Conservation (phyloP, 305 asterid genomes). For the Fraxinus paxiana region DNA sequence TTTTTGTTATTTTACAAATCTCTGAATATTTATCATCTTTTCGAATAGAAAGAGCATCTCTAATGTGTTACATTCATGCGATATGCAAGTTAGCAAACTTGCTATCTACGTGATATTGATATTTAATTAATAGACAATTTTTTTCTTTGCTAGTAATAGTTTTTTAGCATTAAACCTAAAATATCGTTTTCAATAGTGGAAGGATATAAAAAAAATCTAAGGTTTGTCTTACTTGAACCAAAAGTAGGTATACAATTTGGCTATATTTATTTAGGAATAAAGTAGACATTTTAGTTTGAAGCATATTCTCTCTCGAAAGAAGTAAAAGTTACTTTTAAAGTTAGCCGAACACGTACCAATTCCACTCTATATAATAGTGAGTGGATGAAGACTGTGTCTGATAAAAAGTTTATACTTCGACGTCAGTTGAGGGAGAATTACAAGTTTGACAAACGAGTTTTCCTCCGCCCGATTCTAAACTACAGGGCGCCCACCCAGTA, state of each 20-base stretch:
- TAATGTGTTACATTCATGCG: no score
- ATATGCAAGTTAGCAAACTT: no score
- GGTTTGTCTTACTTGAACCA: background rate
- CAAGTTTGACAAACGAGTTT: constrained; percentile 34
- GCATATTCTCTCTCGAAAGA: background rate
- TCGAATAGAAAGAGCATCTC: background rate
- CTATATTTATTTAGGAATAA: background rate
- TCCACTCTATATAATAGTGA: background rate
- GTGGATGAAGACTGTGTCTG: background rate
- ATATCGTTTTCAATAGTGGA: background rate
- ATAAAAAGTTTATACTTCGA: constrained; percentile 4
- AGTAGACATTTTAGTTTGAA: background rate
- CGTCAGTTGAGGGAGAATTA: constrained; percentile 34
- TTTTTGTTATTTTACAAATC: no score
- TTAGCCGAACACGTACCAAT: background rate
- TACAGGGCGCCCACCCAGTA: background rate
- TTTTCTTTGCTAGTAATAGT: background rate
- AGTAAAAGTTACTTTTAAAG: background rate
- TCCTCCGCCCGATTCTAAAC: background rate
- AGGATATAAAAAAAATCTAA: background rate
- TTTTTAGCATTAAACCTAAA: background rate
- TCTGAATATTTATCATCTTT: background rate
- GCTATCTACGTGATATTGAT: background rate
- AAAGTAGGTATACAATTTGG: background rate
- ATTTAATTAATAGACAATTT: no score